phyloP scores from a whole-genome alignment of 768 basidiomycete genomes.

The Dacryopinax primogenitus region DNA sequence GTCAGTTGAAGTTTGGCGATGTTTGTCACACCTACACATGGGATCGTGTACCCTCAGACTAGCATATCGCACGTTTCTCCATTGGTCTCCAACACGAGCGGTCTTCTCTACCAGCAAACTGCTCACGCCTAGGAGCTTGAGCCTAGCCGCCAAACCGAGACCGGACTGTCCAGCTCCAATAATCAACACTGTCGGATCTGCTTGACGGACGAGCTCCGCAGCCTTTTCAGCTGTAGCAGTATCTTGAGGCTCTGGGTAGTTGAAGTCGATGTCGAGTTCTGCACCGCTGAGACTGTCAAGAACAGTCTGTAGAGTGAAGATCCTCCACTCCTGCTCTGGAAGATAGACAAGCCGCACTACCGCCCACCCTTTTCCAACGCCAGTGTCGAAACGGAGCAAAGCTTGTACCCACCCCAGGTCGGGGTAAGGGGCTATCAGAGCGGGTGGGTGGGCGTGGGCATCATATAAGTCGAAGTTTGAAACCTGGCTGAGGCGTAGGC shows the following conservation, averaged over 20 bases:
- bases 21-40: background rate
- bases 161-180: slow-evolving; percentile 38
- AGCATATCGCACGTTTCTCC: slow-evolving; percentile 34
- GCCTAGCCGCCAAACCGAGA: slow-evolving; percentile 33
- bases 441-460: slow-evolving; percentile 20
- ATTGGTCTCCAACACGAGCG: slow-evolving; percentile 31
- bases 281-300: slow-evolving; percentile 29
- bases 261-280: slow-evolving; percentile 18
- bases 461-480: slow-evolving; percentile 24
- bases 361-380: slow-evolving; percentile 26
- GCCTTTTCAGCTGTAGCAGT: background rate
- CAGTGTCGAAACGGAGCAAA: slow-evolving; percentile 31
- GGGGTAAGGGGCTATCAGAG: slow-evolving; percentile 16
- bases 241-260: background rate
- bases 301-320: slow-evolving; percentile 27
- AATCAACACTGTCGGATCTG: slow-evolving; percentile 32
- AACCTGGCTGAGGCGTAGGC: slow-evolving; percentile 19
- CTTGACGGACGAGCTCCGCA: slow-evolving; percentile 19
- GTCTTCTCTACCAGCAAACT: slow-evolving; percentile 31
- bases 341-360: slow-evolving; percentile 27
- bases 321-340: slow-evolving; percentile 26
- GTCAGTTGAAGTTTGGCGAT: slow-evolving; percentile 10
- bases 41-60: slow-evolving; percentile 33
- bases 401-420: slow-evolving; percentile 24
- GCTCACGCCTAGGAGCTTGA: slow-evolving; percentile 32